phyloP scores from a whole-genome alignment of 768 basidiomycete species.

The Pleurotus tuoliensis region DNA sequence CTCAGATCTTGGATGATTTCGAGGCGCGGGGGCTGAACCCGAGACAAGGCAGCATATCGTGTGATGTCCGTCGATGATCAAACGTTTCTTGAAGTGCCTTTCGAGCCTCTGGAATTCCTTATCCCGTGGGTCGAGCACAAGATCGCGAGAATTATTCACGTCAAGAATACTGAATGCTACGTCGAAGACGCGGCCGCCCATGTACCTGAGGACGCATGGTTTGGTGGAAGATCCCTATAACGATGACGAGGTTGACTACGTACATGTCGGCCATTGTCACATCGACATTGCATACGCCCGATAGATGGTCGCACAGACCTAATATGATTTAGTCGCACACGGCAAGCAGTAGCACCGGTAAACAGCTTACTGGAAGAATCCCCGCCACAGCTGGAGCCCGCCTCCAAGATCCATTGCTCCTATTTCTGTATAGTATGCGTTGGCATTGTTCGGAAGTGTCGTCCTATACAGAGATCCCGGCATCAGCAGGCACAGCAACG shows the following conservation, averaged over 20 bases:
- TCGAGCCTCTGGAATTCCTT: slow-evolving; percentile 27
- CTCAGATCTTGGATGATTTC: too few species aligned
- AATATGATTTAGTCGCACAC: neutral
- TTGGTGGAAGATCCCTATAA: too few species aligned
- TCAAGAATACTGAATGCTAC: slow-evolving; percentile 27
- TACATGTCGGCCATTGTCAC: slow-evolving; percentile 43
- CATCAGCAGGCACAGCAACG: too few species aligned
- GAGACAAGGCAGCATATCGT: too few species aligned
- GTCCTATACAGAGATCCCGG: too few species aligned
- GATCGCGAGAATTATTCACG: slow-evolving; percentile 21
- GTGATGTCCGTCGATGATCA: slow-evolving; percentile 17
- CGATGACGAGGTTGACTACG: slow-evolving; percentile 4
- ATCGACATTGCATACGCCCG: slow-evolving; percentile 40
- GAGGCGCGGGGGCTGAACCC: too few species aligned
- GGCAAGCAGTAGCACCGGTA: neutral
- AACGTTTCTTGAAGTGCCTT: slow-evolving; percentile 33
- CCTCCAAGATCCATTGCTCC: slow-evolving; percentile 16
- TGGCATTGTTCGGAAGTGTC: too few species aligned
- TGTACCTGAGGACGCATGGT: slow-evolving; percentile 20
- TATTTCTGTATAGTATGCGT: slow-evolving; percentile 38
- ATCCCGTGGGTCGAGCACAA: slow-evolving; percentile 20
- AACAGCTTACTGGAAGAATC: slow-evolving; percentile 43
- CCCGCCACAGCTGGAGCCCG: slow-evolving; percentile 42
- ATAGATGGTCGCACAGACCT: slow-evolving; percentile 45
- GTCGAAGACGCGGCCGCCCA: slow-evolving; percentile 23